These are phyloP conservation scores for Gloeostereum incarnatum DNA, from an alignment of 768 basidiomycete genomes.

Conservation along the genomic window DNA sequence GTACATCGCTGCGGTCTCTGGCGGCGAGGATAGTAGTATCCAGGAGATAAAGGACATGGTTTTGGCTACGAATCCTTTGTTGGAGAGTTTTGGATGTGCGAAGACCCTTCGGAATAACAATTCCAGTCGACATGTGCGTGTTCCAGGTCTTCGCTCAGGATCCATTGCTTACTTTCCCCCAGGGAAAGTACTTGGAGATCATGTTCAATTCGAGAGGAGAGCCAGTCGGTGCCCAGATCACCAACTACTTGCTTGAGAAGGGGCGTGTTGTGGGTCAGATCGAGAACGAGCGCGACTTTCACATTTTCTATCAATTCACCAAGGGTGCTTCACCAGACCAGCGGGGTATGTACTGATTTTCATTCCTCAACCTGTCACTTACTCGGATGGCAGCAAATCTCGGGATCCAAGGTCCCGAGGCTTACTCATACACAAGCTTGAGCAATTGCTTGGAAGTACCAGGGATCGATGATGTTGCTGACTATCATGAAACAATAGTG, in stretches of 20 bases:
- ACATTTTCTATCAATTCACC: slow-evolving; percentile 99
- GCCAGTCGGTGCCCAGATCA: slow-evolving; percentile 96
- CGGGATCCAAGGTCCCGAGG: slow-evolving; percentile 92
- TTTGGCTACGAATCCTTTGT: slow-evolving; percentile 90
- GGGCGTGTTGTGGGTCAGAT: slow-evolving; percentile 95
- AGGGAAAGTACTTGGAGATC: slow-evolving; percentile 99
- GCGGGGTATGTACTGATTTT: slow-evolving; percentile 45
- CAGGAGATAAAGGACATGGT: slow-evolving; percentile 99
- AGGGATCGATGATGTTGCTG: slow-evolving; percentile 83
- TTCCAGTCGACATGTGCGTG: slow-evolving; percentile 90
- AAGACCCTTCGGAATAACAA: slow-evolving; percentile 99
- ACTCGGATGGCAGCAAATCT: slow-evolving; percentile 59
- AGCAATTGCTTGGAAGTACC: slow-evolving; percentile 90
- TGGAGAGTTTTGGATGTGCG: slow-evolving; percentile 98
- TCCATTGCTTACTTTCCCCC: slow-evolving; percentile 11
- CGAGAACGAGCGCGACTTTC: slow-evolving; percentile 93
- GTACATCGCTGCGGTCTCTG: slow-evolving; percentile 96
- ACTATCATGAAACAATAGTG: slow-evolving; percentile 85
- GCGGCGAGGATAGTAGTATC: slow-evolving; percentile 81
- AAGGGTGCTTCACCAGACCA: slow-evolving; percentile 88
- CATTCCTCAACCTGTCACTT: background rate
- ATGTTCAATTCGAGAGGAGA: slow-evolving; percentile 95
- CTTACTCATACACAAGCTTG: slow-evolving; percentile 87
- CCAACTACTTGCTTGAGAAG: slow-evolving; percentile 97
- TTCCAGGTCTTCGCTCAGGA: slow-evolving; percentile 1